Evolutionary conservation across 2,329 filamentous ascomycete genomes (phyloP).

Genomic region (Grosmannia huntii): DNA sequence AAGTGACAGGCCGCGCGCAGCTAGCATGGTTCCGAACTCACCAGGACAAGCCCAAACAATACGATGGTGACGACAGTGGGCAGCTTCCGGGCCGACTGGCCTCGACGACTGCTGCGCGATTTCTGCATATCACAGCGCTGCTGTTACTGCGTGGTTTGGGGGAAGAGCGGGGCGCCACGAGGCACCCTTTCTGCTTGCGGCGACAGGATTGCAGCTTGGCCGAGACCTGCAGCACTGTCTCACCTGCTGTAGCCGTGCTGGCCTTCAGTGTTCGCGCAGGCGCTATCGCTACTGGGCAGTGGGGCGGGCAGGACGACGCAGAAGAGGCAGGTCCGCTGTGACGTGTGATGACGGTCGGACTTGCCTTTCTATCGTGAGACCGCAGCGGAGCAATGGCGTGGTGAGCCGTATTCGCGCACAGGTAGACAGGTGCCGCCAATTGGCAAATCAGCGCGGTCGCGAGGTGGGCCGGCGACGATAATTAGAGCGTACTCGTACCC

Average conservation of each 20-base stretch:
- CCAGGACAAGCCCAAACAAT: neutral
- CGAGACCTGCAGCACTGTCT: neutral
- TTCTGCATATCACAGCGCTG: slow-evolving; percentile 2
- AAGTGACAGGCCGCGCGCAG: neutral
- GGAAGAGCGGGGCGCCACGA: slow-evolving; percentile 15
- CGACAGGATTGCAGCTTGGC: slow-evolving; percentile 8
- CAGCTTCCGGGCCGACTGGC: slow-evolving; percentile 12
- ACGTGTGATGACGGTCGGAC: neutral
- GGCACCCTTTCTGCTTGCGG: slow-evolving; percentile 12
- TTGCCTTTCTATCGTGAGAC: neutral
- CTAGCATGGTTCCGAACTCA: neutral
- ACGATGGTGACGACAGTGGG: slow-evolving; percentile 16
- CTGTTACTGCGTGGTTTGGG: neutral
- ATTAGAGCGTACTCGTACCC: neutral
- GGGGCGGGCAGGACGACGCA: too few species aligned
- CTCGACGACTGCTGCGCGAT: slow-evolving; percentile 9
- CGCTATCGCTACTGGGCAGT: neutral
- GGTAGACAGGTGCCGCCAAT: neutral
- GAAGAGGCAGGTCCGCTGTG: too few species aligned
- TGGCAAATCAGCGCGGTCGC: slow-evolving; percentile 4
- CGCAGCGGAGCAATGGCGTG: neutral
- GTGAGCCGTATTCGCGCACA: neutral
- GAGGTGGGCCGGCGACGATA: neutral
- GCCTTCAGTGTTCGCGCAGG: neutral
- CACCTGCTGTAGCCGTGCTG: neutral